Base-by-base conservation (phyloP, 352 stramenopile species). In the Phytophthora aleatoria region DNA sequence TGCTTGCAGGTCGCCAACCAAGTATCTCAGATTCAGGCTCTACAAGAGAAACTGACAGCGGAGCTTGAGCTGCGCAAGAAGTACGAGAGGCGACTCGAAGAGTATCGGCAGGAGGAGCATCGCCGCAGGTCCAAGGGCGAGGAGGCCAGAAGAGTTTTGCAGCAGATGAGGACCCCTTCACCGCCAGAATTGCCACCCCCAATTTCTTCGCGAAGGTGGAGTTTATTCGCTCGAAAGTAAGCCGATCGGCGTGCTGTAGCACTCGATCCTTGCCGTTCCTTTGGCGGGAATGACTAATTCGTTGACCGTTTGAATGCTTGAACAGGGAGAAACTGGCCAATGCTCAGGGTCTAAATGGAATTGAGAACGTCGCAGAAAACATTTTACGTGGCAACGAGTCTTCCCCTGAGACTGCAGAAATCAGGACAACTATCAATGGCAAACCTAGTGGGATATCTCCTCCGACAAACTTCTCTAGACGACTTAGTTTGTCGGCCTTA, bases 321-420 rank as follows among this genome's bases (percentile, higher is more conserved):
- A 38, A 47, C 30, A 82, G 76, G 27, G 71, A 83, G 43, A 83
- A 67, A 49, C 56, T 76, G 31, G 73, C 57, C 6, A 83, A 81
- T 35, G 56, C 50, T 12, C 60, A 75, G 28, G 70, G 71, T 2
- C 60, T 81, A 4, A 83, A 83, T 69, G 83, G 81, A 13, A 81
- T 90, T 61, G 83, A 92, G 51, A 92, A 92, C 57, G 80, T 92
- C 12, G 76, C 81, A 13, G 83, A 90, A 68, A 92, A 92, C 50
- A 92, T 92, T 42, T 57, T 90, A 33, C 72, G 76, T 30, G 82
- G 77, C 49, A 74, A 73, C 33, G 70, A 73, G 27, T 77, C 66
- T 44, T 76, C 61, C 39, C 57, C 53, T 30, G 55, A 79, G 64
- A 68, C 64, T 50, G 48, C 71, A 54, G 77, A 89, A 16, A 67